Base-by-base conservation (phyloP, 2,329 filamentous ascomycete genomes). In the Orbilia quercus region DNA sequence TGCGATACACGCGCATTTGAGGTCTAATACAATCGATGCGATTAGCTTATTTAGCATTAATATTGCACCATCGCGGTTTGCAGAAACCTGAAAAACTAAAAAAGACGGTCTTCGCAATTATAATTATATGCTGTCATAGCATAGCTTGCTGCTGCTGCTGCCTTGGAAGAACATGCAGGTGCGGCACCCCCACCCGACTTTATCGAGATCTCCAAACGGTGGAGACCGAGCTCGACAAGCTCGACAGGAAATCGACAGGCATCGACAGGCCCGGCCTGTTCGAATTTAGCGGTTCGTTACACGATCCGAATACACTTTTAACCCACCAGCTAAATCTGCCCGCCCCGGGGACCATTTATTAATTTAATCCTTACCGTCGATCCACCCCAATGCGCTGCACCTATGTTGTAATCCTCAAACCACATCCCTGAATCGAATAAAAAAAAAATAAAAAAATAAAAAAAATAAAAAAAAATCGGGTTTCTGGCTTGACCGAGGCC, bases 1-100 rank as follows among this genome's bases (percentile, higher is more conserved):
- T 66, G 55, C 51, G 40, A 40, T 25, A 58, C 40, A 53, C 59
- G 63, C 54, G 63, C 53, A 59, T 40, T 59, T 67, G 42, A 67
- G 45, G 45, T 40, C 44, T 31, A 59, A 55, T 51, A 45, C 31
- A 40, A 18, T 47, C 14, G 47, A 34, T 66, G 51, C 59, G 59
- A 54, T 64, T 54, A 59, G 42, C 44, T 44, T 36, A 59, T 67
- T 57, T 47, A 16, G 53, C 45, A 42, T 34, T 12, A 14, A 28
- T 20, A 67, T 67, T 38, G 63, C 63, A 53, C 54, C 63, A 67
- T 67, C 38, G 5, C 11, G 16, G 34, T n/a, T 44, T 51, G 31
- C 45, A 45, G 36, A 34, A 51, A 28, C 7, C 20, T 36, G 14
- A 4, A 6, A 18, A 7, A 7, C 28, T 36, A 11, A 16, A n/a